phyloP scores from a whole-genome alignment of 768 basidiomycete genomes.

The Boletus coccyginus region DNA sequence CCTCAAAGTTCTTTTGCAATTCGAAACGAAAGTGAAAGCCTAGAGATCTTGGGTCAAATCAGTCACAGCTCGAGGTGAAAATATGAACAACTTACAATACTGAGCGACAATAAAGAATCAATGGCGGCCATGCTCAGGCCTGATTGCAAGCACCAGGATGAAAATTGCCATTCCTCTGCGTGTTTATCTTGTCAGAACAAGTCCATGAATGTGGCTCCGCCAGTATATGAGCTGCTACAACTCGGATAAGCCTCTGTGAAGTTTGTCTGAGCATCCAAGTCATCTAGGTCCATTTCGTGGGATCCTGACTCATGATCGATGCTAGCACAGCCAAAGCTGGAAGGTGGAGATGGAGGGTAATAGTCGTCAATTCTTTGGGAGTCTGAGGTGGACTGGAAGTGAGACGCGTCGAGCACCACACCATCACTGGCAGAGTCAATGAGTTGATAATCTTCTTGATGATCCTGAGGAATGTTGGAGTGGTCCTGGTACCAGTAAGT shows the following conservation, averaged over 20 bases:
- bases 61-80: not conserved
- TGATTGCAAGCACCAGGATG: not conserved
- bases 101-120: not conserved
- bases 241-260: not conserved
- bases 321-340: no score
- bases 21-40: not conserved
- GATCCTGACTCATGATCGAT: no score
- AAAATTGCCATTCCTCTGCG: not conserved
- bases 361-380: no score
- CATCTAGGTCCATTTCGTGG: not conserved
- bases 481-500: no score
- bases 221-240: not conserved
- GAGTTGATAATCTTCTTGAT: no score
- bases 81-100: not conserved
- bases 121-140: not conserved
- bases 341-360: no score
- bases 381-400: no score
- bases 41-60: not conserved
- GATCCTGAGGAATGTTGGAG: no score
- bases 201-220: constrained; percentile 1
- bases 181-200: not conserved
- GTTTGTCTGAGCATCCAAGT: not conserved
- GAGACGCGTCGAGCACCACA: no score
- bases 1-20: not conserved
- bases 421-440: no score